Percentiles rank a stretch among this genome's conserved stretches.
Evolutionary conservation across 768 basidiomycete genomes (phyloP).

Genomic region (Lanmaoa rubissima): DNA sequence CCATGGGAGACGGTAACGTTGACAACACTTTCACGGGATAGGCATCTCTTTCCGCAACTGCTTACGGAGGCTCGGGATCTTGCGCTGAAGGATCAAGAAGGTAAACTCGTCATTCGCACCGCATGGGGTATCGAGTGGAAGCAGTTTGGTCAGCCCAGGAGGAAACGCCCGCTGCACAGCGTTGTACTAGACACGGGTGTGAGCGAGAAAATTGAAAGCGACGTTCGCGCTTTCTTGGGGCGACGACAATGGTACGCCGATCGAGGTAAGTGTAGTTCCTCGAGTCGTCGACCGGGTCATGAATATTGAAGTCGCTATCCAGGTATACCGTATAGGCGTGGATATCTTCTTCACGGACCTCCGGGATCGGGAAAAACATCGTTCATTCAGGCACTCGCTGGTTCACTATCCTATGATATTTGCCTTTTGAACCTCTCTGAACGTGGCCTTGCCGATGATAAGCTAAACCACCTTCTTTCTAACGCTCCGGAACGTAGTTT

Average conservation of each 20-base stretch:
- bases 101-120: constrained; percentile 93
- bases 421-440: constrained; percentile 95
- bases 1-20: constrained; percentile 98
- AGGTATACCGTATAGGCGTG: constrained; percentile 97
- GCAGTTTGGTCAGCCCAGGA: constrained; percentile 89
- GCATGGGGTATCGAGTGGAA: constrained; percentile 97
- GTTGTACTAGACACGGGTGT: constrained; percentile 84
- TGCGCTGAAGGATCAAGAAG: constrained; percentile 83
- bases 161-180: constrained; percentile 81
- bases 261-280: constrained; percentile 57
- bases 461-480: constrained; percentile 88
- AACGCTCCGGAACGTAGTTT: constrained; percentile 92
- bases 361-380: constrained; percentile 99
- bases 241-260: constrained; percentile 95
- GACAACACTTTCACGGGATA: constrained; percentile 88
- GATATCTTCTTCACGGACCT: constrained; percentile 93
- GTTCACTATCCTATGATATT: constrained; percentile 90
- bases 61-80: constrained; percentile 88
- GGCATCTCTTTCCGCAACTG: constrained; percentile 72
- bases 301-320: constrained; percentile 8
- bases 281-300: background rate
- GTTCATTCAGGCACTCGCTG: constrained; percentile 96
- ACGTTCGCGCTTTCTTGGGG: constrained; percentile 78
- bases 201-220: constrained; percentile 79
- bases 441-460: constrained; percentile 94